phyloP scores from a whole-genome alignment of 23 red algal genomes.

The Gracilaria gracilis region DNA sequence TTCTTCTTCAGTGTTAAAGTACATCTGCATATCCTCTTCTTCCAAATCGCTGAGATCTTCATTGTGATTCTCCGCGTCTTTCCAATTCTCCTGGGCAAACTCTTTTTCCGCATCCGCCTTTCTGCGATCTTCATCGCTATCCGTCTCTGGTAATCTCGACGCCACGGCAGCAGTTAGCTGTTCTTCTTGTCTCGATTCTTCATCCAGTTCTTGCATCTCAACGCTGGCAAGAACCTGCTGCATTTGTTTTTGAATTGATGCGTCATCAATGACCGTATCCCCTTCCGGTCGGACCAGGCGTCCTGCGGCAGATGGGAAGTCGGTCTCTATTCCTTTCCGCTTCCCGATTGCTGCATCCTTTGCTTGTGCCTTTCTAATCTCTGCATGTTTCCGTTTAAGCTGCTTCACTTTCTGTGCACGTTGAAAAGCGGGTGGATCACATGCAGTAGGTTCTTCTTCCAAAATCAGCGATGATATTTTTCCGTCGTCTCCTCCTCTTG shows the following conservation, averaged over 20 bases:
- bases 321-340: constrained; percentile 36
- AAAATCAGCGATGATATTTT: constrained; percentile 25
- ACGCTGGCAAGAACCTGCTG: constrained; percentile 36
- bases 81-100: constrained; percentile 3
- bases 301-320: constrained; percentile 1
- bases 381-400: constrained; percentile 3
- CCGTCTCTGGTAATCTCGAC: constrained; percentile 4
- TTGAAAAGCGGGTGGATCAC: constrained; percentile 90
- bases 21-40: constrained; percentile 77
- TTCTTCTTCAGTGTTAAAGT: constrained; percentile 83
- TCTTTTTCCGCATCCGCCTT: background rate
- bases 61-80: constrained; percentile 6
- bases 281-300: background rate
- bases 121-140: constrained; percentile 16
- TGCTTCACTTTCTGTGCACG: constrained; percentile 42
- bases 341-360: constrained; percentile 11
- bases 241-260: constrained; percentile 45
- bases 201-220: constrained; percentile 66
- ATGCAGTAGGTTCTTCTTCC: constrained; percentile 33
- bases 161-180: background rate
- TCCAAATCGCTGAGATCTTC: constrained; percentile 85
- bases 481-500: constrained; percentile 79
- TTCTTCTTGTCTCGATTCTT: constrained; percentile 33
- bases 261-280: constrained; percentile 38
- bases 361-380: background rate